Percentiles rank a stretch among this genome's conserved stretches.
phyloP scores from a whole-genome alignment of 2,329 filamentous ascomycete genomes.

The Chaetomium sp. region DNA sequence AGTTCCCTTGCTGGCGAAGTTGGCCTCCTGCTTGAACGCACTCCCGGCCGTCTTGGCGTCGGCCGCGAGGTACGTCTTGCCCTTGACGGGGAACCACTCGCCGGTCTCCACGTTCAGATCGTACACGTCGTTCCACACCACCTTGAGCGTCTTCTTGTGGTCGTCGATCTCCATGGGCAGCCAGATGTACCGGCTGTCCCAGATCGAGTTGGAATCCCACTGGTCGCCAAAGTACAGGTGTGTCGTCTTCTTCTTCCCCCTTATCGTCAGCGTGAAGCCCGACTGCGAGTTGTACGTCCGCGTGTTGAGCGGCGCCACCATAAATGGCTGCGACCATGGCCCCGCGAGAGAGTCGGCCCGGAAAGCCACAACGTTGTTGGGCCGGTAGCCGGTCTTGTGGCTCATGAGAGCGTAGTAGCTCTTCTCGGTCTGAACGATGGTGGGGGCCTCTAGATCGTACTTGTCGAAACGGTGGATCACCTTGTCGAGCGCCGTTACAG shows the following conservation, averaged over 20 bases:
- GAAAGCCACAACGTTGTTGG: constrained; percentile 61
- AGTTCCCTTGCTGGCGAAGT: constrained; percentile 50
- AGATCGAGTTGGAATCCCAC: constrained; percentile 59
- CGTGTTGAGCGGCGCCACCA: constrained; percentile 54
- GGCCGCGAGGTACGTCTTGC: constrained; percentile 50
- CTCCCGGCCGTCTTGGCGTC: constrained; percentile 49
- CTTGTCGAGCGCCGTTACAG: constrained; percentile 50
- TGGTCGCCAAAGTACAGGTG: constrained; percentile 55
- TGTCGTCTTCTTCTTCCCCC: constrained; percentile 52
- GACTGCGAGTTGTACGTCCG: constrained; percentile 57
- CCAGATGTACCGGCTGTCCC: constrained; percentile 62
- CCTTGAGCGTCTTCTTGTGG: constrained; percentile 50
- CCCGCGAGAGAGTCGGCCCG: constrained; percentile 53
- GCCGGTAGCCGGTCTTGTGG: constrained; percentile 61
- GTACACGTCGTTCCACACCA: constrained; percentile 59
- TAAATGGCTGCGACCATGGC: constrained; percentile 58
- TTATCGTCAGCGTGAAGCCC: constrained; percentile 51
- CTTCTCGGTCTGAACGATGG: constrained; percentile 57
- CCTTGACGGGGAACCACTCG: constrained; percentile 49
- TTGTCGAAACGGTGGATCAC: constrained; percentile 62
- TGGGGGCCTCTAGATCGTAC: constrained; percentile 59
- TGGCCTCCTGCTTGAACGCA: constrained; percentile 59
- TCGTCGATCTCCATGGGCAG: constrained; percentile 57
- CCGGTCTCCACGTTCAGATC: constrained; percentile 57
- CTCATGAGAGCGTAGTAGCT: constrained; percentile 62